Evolutionary conservation across 495 filamentous ascomycete genomes (phyloP), one percentile per base, ranked within the genome.

Genomic region (Endocarpon pusillum): DNA sequence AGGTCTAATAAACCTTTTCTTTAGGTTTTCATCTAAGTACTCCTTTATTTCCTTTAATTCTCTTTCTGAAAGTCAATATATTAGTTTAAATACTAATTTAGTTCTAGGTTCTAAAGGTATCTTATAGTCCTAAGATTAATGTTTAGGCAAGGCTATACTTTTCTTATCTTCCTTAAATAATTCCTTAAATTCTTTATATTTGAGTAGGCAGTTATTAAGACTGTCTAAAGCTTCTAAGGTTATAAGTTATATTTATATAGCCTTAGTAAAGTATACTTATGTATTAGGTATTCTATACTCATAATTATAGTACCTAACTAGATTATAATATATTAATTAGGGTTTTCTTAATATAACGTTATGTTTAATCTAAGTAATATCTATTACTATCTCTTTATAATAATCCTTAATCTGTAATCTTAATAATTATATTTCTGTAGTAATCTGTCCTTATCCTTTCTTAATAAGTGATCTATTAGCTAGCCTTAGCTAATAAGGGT

Each of bases 41-140:
- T 20, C 17, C n/a, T 34, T 19, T 25, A 38, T 4, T 4, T 18
- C 17, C 4, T 17, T 11, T 35, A 38, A 17, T 11, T 25, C n/a
- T 17, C 20, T 38, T 38, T 35, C 33, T 7, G 15, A 38, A 14
- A 19, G 10, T 18, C 10, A n/a, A 38, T 35, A 25, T 38, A 35
- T 35, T 36, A 17, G 10, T 35, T 34, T 20, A 19, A 36, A 28
- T 32, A 14, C 30, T 11, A 22, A n/a, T 11, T 29, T 32, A 9
- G 16, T 26, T 29, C 18, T 10, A 4, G 19, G 12, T 31, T 31
- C 4, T 6, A 31, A 14, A 7, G 14, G 14, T 15, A 31, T 31
- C 19, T 31, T 31, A 14, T 31, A 14, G 19, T 31, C 12, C 12
- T 31, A 31, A 7, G 5, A 17, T 14, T 31, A 14, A 31, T 31